These are phyloP conservation scores for Didymella keratinophila DNA, from an alignment of 2,329 filamentous ascomycete species.

Conservation along the genomic window DNA sequence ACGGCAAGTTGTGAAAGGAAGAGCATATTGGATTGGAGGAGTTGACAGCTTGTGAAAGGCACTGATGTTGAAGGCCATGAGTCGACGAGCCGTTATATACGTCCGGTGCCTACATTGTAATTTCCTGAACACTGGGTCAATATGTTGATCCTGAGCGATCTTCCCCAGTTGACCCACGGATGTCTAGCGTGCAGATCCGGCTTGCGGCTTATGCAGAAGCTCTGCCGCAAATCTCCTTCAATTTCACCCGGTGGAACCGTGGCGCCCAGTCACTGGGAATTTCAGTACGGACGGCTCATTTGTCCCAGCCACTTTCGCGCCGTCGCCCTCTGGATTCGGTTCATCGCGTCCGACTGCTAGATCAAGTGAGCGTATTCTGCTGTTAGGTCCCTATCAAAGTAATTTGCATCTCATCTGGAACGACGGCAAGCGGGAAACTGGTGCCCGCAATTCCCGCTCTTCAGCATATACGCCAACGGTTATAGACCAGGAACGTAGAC, in stretches of 20 bases:
- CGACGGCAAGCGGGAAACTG: background rate
- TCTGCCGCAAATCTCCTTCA: constrained; percentile 17
- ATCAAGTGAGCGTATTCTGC: background rate
- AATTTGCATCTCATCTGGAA: constrained; percentile 10
- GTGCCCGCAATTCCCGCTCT: background rate
- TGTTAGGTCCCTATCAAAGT: background rate
- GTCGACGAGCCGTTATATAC: constrained; percentile 3
- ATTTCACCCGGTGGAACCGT: constrained; percentile 22
- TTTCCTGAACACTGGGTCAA: background rate
- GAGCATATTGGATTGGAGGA: constrained; percentile 29
- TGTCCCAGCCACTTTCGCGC: background rate
- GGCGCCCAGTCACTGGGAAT: constrained; percentile 9
- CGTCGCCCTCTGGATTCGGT: background rate
- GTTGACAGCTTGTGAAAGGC: background rate
- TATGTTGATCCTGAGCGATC: background rate
- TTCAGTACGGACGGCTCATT: background rate
- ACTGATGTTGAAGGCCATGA: background rate
- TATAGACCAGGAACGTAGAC: background rate
- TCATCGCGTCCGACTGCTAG: background rate
- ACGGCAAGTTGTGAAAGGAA: constrained; percentile 42
- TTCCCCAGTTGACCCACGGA: background rate
- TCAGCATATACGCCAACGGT: background rate
- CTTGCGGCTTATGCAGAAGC: constrained; percentile 12
- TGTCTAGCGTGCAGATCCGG: constrained; percentile 14
- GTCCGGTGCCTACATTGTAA: background rate